Base-by-base conservation (phyloP, 2,329 filamentous ascomycete genomes). In the Penicillium sclerotiorum region DNA sequence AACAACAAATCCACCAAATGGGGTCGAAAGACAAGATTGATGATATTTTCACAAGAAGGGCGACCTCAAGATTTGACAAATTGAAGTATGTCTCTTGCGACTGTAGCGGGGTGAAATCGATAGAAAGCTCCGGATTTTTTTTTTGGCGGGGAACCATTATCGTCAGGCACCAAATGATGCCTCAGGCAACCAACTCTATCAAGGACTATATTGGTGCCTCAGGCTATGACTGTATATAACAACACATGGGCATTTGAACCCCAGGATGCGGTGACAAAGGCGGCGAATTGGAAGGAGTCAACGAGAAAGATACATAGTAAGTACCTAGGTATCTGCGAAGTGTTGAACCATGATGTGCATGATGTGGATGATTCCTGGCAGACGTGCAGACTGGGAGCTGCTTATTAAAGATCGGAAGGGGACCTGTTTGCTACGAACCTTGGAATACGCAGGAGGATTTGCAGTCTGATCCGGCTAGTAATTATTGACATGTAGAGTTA, bases 91-190 rank as follows among this genome's bases (percentile, higher is more conserved):
- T n/a, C n/a, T n/a, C n/a, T n/a, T 22, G 33, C 17, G 12, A 21
- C n/a, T 20, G 35, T 38, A 38, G 35, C 23, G 35, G 35, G 30
- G 35, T n/a, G n/a, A n/a, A n/a, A n/a, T n/a, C n/a, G n/a, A n/a
- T n/a, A n/a, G n/a, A n/a, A n/a, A n/a, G n/a, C n/a, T n/a, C n/a
- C 8, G 5, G 42, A 50, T 55, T 56, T 53, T 54, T 49, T 52
- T 52, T 40, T 50, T 33, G 39, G 48, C 46, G 49, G 49, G 56
- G 52, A 55, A 42, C 28, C 27, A 39, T 41, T 32, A 47, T 47
- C 45, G 25, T 23, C 28, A 28, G 25, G 25, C 25, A 28, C 20
- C 20, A 25, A 28, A 15, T 40, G 22, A 40, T 22, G 18, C 38
- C 38, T 40, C 3, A 40, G 38, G 38, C 38, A 8, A 28, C 3